Evolutionary conservation across 768 basidiomycete species (phyloP).

Genomic region (Coprinopsis cinerea): DNA sequence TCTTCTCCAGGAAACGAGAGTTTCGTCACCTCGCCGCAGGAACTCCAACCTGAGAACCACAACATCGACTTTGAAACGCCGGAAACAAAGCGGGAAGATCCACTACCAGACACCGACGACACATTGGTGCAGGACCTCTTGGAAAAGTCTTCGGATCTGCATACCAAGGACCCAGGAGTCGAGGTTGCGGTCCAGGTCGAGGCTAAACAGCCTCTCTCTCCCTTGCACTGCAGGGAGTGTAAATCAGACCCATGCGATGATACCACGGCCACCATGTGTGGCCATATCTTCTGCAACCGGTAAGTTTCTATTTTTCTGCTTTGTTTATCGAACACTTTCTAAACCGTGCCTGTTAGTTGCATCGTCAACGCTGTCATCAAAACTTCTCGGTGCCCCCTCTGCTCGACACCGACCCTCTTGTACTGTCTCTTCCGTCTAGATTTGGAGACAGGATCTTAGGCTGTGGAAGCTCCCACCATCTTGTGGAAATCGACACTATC

Average conservation of each 20-base stretch:
- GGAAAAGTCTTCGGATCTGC: too few species aligned
- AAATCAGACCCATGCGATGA: slow-evolving; percentile 42
- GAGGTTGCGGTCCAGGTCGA: slow-evolving; percentile 7
- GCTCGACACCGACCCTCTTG: slow-evolving; percentile 41
- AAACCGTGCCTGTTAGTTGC: too few species aligned
- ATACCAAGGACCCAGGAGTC: background rate
- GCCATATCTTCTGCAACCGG: slow-evolving; percentile 57
- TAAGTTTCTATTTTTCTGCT: slow-evolving; percentile 22
- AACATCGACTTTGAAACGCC: background rate
- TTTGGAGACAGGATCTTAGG: slow-evolving; percentile 19
- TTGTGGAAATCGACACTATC: too few species aligned
- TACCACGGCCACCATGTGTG: slow-evolving; percentile 55
- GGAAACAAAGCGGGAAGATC: background rate
- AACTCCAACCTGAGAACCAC: slow-evolving; percentile 10
- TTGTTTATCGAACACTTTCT: too few species aligned
- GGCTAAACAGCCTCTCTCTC: slow-evolving; percentile 20
- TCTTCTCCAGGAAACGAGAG: slow-evolving; percentile 18
- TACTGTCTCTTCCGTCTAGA: slow-evolving; percentile 56
- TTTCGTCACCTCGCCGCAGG: slow-evolving; percentile 24
- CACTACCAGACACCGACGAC: too few species aligned
- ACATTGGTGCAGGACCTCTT: too few species aligned
- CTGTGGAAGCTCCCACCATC: too few species aligned
- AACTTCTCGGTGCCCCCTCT: slow-evolving; percentile 46
- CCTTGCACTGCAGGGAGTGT: slow-evolving; percentile 54
- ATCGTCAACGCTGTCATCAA: slow-evolving; percentile 45